Evolutionary conservation across 2,329 filamentous ascomycete species (phyloP).

Genomic region (Alternaria ventricosa): DNA sequence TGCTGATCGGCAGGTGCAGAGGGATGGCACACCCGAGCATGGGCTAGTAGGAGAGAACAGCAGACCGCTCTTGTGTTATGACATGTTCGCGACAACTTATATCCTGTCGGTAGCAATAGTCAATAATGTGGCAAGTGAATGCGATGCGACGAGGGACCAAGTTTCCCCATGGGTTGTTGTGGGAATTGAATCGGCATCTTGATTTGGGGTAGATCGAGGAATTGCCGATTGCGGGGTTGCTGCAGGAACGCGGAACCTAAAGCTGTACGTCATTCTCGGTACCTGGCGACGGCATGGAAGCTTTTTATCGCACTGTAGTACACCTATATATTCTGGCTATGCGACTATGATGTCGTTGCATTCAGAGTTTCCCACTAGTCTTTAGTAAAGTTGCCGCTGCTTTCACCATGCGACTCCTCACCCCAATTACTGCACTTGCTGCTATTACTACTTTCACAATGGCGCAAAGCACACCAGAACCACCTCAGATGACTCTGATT

Average conservation of each 20-base stretch:
- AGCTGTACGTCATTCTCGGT: not conserved
- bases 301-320: not conserved
- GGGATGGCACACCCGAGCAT: not conserved
- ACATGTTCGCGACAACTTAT: not conserved
- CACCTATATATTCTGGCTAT: not conserved
- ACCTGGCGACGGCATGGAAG: not conserved
- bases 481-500: conserved; percentile 29
- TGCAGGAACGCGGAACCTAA: not conserved
- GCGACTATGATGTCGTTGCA: not conserved
- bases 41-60: not conserved
- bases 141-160: not conserved
- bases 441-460: conserved; percentile 14
- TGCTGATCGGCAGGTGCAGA: not conserved
- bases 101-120: not conserved
- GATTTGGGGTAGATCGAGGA: not conserved
- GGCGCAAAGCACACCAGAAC: conserved; percentile 20
- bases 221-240: not conserved
- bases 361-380: not conserved
- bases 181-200: not conserved
- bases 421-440: conserved; percentile 11
- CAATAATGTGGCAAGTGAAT: not conserved
- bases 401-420: conserved; percentile 17
- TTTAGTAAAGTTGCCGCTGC: not conserved
- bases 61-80: not conserved
- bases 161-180: not conserved